These are phyloP conservation scores for Phalaenopsis hybrid DNA, from an alignment of 116 monocot species.

Conservation along the genomic window DNA sequence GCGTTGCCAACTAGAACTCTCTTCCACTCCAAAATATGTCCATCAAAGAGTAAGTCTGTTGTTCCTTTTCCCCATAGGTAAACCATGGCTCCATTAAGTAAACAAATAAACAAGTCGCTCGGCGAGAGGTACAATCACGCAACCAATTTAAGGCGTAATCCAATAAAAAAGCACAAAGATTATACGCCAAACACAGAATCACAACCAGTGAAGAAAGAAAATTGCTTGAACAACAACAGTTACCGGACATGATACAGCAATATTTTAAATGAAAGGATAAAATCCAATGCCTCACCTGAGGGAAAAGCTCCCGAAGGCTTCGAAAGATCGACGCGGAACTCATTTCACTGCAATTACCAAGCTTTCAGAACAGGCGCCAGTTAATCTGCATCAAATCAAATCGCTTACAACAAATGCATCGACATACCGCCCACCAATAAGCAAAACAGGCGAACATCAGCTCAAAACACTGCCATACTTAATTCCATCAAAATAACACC, in stretches of 20 bases:
- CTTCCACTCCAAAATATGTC: neutral
- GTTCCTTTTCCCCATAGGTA: neutral
- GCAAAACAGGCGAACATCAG: neutral
- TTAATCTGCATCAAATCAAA: neutral
- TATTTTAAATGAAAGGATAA: neutral
- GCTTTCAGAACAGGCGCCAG: neutral
- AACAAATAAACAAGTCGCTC: neutral
- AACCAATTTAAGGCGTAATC: neutral
- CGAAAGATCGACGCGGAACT: neutral
- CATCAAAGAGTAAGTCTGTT: neutral
- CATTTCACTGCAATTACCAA: neutral
- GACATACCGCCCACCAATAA: neutral
- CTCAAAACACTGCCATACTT: neutral
- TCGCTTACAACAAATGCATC: neutral
- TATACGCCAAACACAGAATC: neutral
- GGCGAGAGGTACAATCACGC: neutral
- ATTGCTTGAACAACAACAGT: neutral
- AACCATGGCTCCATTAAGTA: neutral
- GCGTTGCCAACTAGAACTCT: neutral
- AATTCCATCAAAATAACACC: neutral
- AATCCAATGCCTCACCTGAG: constrained; percentile 3
- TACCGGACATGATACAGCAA: neutral
- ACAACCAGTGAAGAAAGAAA: neutral
- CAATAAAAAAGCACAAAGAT: neutral
- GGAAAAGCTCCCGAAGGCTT: constrained; percentile 12